Conservation (phyloP, 148 eudicot genomes). For the Silene latifolia region DNA sequence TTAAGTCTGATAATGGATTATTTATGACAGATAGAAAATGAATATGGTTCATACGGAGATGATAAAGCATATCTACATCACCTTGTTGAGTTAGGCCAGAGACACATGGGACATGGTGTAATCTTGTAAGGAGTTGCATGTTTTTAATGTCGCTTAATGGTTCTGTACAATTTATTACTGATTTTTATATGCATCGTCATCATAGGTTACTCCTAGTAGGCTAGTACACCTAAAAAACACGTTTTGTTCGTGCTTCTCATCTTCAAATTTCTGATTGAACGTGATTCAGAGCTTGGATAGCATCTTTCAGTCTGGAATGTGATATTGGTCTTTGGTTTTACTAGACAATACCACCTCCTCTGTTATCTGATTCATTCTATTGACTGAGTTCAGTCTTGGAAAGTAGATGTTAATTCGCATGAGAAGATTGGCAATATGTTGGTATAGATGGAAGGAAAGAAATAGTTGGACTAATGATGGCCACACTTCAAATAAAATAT, state of each 20-base stretch:
- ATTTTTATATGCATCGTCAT: neutral
- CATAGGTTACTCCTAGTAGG: neutral
- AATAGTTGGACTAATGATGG: neutral
- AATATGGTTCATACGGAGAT: slow-evolving; percentile 89
- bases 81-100: slow-evolving; percentile 59
- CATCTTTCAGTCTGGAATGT: neutral
- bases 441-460: neutral
- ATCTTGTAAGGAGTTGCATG: slow-evolving; percentile 53
- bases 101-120: slow-evolving; percentile 66
- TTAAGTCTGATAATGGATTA: slow-evolving; percentile 16
- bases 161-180: neutral
- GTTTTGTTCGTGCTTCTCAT: neutral
- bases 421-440: neutral
- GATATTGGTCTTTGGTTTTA: neutral
- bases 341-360: neutral
- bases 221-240: neutral
- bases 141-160: slow-evolving; percentile 8
- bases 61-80: slow-evolving; percentile 77
- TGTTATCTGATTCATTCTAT: neutral
- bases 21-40: slow-evolving; percentile 83
- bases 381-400: no score
- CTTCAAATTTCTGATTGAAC: neutral
- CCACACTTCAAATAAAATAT: neutral
- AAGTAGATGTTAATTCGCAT: no score
- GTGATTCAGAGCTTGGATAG: neutral